Evolutionary conservation across 345 rosid species (phyloP), one percentile per base, ranked within the genome.

Genomic region (Sisymbrium irio): DNA sequence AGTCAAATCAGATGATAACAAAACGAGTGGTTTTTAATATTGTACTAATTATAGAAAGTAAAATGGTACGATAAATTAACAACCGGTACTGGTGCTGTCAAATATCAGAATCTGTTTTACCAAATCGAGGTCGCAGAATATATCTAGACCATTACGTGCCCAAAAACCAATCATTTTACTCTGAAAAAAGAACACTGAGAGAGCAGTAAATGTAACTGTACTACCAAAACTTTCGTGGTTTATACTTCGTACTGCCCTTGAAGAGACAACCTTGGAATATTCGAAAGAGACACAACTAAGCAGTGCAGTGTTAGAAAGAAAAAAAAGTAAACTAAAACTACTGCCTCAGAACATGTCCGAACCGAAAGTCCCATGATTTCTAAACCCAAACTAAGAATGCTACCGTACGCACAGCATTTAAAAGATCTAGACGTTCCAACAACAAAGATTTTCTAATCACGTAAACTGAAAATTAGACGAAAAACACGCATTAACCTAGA

Each of bases 1-100:
- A 70, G 73, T 76, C 80, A 75, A 66, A 80, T 82, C 80, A 65
- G 44, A 69, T 42, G 37, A 62, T 42, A 77, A 27, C 64, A 41
- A 68, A 77, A 71, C 32, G 65, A 14, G 36, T 18, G 63, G 71
- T 49, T 56, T 73, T 57, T 74, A 66, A 77, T 60, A 75, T 27
- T 36, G 80, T 81, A 67, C 35, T 63, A 76, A 63, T 62, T 62
- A 66, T 40, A 73, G 11, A 49, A 67, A 71, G 53, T 51, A 27
- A 62, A 72, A 36, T 44, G 55, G 57, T 75, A 58, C 76, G 72
- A 64, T 71, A 77, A 77, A 55, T 32, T 27, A 65, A 64, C 33
- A 64, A 57, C 79, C 76, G 64, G 10, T 41, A 18, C 33, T 58
- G 9, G 73, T 65, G 80, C 18, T 71, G 47, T 65, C 73, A 64